Conservation (phyloP, 2,329 filamentous ascomycete species). For the Talaromyces sp. region DNA sequence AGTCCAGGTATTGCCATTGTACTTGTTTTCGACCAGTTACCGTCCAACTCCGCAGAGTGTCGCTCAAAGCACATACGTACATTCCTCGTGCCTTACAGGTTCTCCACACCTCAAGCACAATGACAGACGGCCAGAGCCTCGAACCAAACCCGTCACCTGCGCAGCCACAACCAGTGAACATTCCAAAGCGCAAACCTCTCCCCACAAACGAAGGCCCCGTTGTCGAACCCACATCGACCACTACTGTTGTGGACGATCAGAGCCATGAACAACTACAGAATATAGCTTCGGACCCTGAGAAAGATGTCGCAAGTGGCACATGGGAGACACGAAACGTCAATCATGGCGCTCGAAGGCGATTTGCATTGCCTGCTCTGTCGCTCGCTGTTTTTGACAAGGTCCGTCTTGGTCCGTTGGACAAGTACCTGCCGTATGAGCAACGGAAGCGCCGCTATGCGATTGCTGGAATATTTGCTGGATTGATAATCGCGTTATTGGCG, state of each 20-base stretch:
- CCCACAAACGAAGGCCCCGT: background rate
- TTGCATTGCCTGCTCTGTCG: conserved; percentile 2
- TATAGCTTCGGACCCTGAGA: conserved; percentile 2
- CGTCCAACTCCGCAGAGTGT: background rate
- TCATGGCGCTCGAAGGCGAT: background rate
- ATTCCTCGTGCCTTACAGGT: background rate
- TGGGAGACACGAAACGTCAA: background rate
- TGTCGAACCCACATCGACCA: background rate
- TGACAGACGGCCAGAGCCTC: background rate
- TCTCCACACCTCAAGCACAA: conserved; percentile 8
- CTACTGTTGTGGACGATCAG: background rate
- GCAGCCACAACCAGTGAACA: background rate
- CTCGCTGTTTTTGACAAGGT: conserved; percentile 9
- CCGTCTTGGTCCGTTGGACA: conserved; percentile 15
- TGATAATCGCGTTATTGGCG: conserved; percentile 24
- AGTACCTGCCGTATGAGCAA: conserved; percentile 16
- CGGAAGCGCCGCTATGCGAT: conserved; percentile 17
- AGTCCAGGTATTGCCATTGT: background rate
- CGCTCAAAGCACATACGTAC: background rate
- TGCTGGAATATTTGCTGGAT: conserved; percentile 13
- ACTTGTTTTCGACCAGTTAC: background rate
- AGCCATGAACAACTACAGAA: background rate
- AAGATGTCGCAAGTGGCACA: background rate
- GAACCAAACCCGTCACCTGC: background rate
- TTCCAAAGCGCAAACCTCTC: conserved; percentile 16